Percentiles rank a stretch among this genome's conserved stretches.
These are phyloP conservation scores for Discostella pseudostelligera DNA, from an alignment of 108 stramenopile species.

Conservation along the genomic window DNA sequence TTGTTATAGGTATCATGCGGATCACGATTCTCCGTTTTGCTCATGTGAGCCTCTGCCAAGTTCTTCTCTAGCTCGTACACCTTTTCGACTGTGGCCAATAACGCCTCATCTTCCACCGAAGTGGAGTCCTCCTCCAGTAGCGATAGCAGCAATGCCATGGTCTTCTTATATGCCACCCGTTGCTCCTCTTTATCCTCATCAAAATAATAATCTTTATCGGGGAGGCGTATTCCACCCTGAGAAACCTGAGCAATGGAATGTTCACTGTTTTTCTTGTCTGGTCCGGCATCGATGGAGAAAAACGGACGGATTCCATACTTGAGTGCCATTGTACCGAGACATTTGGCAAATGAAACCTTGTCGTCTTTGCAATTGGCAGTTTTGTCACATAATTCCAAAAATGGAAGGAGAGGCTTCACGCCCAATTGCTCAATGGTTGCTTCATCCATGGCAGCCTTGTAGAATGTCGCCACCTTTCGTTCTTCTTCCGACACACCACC, in stretches of 20 bases:
- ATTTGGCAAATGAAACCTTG: slow-evolving; percentile 37
- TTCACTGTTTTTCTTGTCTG: slow-evolving; percentile 65
- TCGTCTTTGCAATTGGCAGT: slow-evolving; percentile 21
- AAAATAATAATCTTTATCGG: slow-evolving; percentile 85
- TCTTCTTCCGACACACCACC: slow-evolving; percentile 39
- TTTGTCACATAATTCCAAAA: slow-evolving; percentile 48
- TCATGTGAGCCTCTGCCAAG: slow-evolving; percentile 73
- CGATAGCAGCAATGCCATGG: slow-evolving; percentile 60
- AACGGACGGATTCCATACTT: slow-evolving; percentile 44
- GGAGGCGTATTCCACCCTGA: slow-evolving; percentile 72
- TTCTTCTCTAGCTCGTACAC: slow-evolving; percentile 52
- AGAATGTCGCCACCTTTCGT: slow-evolving; percentile 63
- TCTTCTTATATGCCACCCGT: slow-evolving; percentile 54
- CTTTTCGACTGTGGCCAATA: slow-evolving; percentile 35
- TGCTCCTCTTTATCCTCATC: slow-evolving; percentile 79
- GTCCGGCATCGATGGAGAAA: slow-evolving; percentile 52
- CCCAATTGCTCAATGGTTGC: slow-evolving; percentile 58
- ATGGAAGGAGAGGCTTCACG: slow-evolving; percentile 36
- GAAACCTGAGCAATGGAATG: slow-evolving; percentile 53
- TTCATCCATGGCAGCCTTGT: slow-evolving; percentile 75
- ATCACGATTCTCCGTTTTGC: slow-evolving; percentile 78
- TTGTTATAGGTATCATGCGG: slow-evolving; percentile 72
- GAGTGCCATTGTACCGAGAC: slow-evolving; percentile 39
- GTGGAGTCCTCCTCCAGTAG: slow-evolving; percentile 42
- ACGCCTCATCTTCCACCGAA: slow-evolving; percentile 23